phyloP scores from a whole-genome alignment of 352 stramenopile species.

The Globisporangium okanoganense region DNA sequence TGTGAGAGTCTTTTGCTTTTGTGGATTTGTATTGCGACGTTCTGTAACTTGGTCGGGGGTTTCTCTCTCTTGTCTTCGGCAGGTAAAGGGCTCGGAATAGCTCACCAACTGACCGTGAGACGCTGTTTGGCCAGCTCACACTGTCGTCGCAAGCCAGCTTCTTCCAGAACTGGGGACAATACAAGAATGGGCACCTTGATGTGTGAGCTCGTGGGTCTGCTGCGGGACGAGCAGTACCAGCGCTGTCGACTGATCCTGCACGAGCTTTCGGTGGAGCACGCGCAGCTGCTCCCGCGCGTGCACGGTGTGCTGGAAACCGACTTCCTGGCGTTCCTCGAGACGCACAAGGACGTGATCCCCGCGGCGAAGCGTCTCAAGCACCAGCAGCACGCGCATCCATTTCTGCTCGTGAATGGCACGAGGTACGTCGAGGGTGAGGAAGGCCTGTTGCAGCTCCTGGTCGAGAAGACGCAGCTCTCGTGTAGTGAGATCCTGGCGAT shows the following conservation, averaged over 20 bases:
- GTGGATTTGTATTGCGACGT: not conserved
- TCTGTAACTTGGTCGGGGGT: not conserved
- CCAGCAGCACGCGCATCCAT: conserved; percentile 31
- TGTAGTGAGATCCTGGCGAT: conserved; percentile 48
- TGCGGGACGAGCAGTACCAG: conserved; percentile 57
- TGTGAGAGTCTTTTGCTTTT: not conserved
- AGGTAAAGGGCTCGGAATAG: not conserved
- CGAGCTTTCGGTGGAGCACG: conserved; percentile 45
- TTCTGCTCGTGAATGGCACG: conserved; percentile 47
- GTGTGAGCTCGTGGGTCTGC: conserved; percentile 57
- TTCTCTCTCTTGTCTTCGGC: not conserved
- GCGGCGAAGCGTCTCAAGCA: conserved; percentile 21
- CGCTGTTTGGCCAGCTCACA: not conserved
- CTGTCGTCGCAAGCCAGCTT: not conserved
- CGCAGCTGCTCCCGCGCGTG: conserved; percentile 47
- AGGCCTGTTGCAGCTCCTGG: conserved; percentile 45
- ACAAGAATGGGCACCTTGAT: conserved; percentile 20
- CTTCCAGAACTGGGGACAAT: too few species aligned
- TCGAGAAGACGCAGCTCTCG: conserved; percentile 49
- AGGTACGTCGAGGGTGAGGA: conserved; percentile 56
- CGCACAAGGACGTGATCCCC: conserved; percentile 29
- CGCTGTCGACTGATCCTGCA: conserved; percentile 57
- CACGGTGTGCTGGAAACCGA: conserved; percentile 49
- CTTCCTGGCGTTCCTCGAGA: conserved; percentile 41
- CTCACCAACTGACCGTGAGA: not conserved